phyloP scores from a whole-genome alignment of 1,284 basidiomycete species.

The Trichosporon sp. region DNA sequence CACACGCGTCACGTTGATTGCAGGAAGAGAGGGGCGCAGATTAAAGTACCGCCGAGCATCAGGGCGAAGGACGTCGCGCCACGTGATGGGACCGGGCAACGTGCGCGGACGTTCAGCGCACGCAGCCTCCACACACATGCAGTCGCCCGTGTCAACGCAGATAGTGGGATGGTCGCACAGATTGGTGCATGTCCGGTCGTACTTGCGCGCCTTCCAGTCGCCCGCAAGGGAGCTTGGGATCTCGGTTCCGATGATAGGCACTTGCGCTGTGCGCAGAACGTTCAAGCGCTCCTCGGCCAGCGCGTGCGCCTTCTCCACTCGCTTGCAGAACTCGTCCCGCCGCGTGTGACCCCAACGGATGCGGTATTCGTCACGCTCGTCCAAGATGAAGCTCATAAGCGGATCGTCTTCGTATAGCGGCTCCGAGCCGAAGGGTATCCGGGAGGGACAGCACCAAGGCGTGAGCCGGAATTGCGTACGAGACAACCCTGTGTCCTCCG shows the following conservation, averaged over 20 bases:
- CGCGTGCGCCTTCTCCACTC: slow-evolving; percentile 10
- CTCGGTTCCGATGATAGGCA: slow-evolving; percentile 6
- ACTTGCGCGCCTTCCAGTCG: slow-evolving; percentile 25
- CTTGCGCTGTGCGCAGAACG: slow-evolving; percentile 8
- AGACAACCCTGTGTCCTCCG: neutral
- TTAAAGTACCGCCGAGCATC: slow-evolving; percentile 26
- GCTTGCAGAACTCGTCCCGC: slow-evolving; percentile 18
- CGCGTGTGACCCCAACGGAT: slow-evolving; percentile 24
- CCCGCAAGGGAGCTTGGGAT: slow-evolving; percentile 19
- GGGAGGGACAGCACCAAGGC: slow-evolving; percentile 32
- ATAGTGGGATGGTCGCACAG: slow-evolving; percentile 35
- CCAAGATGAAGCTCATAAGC: slow-evolving; percentile 22
- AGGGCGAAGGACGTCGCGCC: slow-evolving; percentile 33
- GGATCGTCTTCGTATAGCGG: slow-evolving; percentile 34
- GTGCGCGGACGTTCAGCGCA: slow-evolving; percentile 22
- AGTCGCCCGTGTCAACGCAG: slow-evolving; percentile 36
- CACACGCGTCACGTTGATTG: slow-evolving; percentile 24
- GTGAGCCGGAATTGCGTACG: slow-evolving; percentile 19
- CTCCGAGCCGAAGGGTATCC: slow-evolving; percentile 25
- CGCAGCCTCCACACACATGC: slow-evolving; percentile 26
- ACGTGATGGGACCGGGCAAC: slow-evolving; percentile 14
- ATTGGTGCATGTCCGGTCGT: slow-evolving; percentile 24
- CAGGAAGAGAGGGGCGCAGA: slow-evolving; percentile 16
- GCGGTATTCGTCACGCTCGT: slow-evolving; percentile 14
- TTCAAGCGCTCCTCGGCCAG: slow-evolving; percentile 15